Evolutionary conservation across 352 stramenopile species (phyloP).

Genomic region (Phytopythium delawarense): DNA sequence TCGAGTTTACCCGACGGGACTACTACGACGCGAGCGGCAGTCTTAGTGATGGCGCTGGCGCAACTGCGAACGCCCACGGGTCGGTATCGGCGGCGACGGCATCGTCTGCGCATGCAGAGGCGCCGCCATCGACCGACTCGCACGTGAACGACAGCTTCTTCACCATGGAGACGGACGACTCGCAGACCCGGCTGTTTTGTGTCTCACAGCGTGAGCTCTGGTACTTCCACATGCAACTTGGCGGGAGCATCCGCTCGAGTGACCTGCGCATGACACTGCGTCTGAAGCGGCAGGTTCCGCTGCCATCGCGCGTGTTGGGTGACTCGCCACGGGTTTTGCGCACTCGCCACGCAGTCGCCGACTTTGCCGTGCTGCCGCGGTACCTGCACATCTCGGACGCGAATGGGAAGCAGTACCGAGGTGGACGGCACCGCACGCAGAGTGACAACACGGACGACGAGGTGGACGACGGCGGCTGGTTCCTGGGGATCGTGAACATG

Average conservation of each 20-base stretch:
- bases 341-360: conserved; percentile 5
- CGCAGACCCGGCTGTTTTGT: conserved; percentile 48
- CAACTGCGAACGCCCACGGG: neutral
- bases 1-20: conserved; percentile 36
- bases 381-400: conserved; percentile 50
- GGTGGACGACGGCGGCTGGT: conserved; percentile 52
- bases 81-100: conserved; percentile 9
- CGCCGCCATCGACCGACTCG: neutral
- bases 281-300: conserved; percentile 39
- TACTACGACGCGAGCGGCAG: conserved; percentile 16
- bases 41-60: neutral
- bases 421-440: conserved; percentile 11
- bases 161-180: conserved; percentile 56
- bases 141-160: conserved; percentile 32
- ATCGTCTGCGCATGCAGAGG: neutral
- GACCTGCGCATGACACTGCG: conserved; percentile 34
- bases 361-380: conserved; percentile 54
- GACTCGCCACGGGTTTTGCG: conserved; percentile 4
- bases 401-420: conserved; percentile 21
- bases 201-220: conserved; percentile 54
- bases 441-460: conserved; percentile 35
- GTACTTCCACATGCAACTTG: conserved; percentile 38
- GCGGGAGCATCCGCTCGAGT: conserved; percentile 38
- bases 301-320: conserved; percentile 34
- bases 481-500: conserved; percentile 55